Base-by-base conservation (phyloP, 2,329 filamentous ascomycete species). In the Epichloe aotearoae region DNA sequence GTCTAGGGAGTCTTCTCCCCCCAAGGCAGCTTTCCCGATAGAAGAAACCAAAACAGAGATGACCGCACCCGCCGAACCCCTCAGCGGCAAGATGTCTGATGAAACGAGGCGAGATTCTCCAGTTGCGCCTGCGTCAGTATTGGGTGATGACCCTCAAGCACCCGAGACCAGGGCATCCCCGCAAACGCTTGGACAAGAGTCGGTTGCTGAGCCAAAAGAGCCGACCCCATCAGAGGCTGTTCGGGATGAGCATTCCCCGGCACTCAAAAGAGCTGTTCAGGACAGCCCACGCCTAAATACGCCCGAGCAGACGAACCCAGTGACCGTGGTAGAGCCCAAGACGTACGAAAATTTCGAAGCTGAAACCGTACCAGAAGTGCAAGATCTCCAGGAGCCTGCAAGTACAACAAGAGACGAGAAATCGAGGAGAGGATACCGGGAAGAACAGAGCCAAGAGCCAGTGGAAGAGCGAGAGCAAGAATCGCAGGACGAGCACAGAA, bases 311-410 rank as follows among this genome's bases (percentile, higher is more conserved):
- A 23, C 4, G 51, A 50, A n/a, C 26, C 30, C 10, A 46, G 17
- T 37, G 36, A 26, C 23, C 7, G 23, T 26, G 7, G 23, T 26
- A 26, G 23, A 26, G 23, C 23, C 23, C 7, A 26, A 8, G 23
- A 7, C 23, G 7, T 26, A 26, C 23, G 23, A 26, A 7, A 26
- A 26, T 26, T 7, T 39, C n/a, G 12, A 49, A 30, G 3, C 19
- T 6, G 42, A 42, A n/a, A 19, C 19, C 8, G 6, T 36, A 17
- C 26, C 51, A 3, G 34, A 47, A 8, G 63, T 62, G 34, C 60
- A 65, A 2, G 66, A 68, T 14, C 69, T 23, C 7, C 26, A 38
- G 40, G 20, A 70, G 26, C 64, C 69, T 7, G 38, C 6, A 3
- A 17, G 30, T 14, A 33, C 42, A 15, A 19, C 20, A n/a, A 8